Evolutionary conservation across 2,329 filamentous ascomycete genomes (phyloP).

Genomic region (Didymellaceae sp.): DNA sequence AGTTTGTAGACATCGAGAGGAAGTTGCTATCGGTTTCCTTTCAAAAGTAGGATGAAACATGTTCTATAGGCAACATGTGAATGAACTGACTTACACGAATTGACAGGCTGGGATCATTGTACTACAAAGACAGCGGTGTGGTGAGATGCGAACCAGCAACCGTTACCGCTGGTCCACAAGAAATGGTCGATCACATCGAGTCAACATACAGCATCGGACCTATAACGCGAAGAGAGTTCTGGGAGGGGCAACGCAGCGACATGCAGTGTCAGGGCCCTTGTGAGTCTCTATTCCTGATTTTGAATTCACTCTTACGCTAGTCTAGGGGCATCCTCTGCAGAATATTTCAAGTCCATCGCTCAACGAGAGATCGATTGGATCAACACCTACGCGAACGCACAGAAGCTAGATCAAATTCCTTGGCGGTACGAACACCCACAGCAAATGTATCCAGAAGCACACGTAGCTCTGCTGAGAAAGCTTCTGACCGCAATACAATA

Average conservation of each 20-base stretch:
- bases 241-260: background rate
- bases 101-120: slow-evolving; percentile 28
- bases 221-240: slow-evolving; percentile 30
- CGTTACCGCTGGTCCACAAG: slow-evolving; percentile 24
- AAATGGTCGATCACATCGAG: slow-evolving; percentile 3
- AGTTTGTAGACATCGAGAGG: background rate
- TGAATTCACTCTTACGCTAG: no score
- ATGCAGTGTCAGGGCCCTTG: slow-evolving; percentile 35
- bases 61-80: slow-evolving; percentile 25
- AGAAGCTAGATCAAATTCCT: slow-evolving; percentile 32
- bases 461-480: background rate
- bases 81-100: slow-evolving; percentile 22
- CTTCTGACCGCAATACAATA: slow-evolving; percentile 18
- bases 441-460: background rate
- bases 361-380: slow-evolving; percentile 45
- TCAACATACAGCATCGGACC: slow-evolving; percentile 33
- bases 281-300: slow-evolving; percentile 21
- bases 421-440: slow-evolving; percentile 35
- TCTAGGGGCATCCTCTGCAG: slow-evolving; percentile 32
- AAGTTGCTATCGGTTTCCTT: background rate
- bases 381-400: slow-evolving; percentile 30
- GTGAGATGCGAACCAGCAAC: slow-evolving; percentile 41
- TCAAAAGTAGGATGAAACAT: slow-evolving; percentile 25
- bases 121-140: slow-evolving; percentile 30
- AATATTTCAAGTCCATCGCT: slow-evolving; percentile 39